Percentiles rank a stretch among this genome's conserved stretches.
phyloP scores from a whole-genome alignment of 768 basidiomycete genomes.

The Fistulinella prunicolor region DNA sequence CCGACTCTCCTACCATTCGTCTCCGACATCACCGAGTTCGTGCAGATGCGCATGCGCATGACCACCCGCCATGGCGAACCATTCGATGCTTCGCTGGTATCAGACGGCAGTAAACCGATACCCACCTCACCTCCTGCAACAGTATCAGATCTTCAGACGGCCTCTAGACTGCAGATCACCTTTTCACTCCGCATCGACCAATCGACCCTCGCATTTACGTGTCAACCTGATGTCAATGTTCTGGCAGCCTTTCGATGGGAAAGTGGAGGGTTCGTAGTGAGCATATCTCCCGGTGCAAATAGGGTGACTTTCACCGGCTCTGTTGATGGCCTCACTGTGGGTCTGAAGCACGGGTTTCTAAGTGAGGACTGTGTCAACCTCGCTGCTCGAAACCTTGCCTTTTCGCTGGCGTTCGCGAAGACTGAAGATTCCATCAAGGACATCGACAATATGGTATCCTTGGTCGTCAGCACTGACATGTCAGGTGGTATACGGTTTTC shows the following conservation, averaged over 20 bases:
- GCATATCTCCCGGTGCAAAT: conserved; percentile 69
- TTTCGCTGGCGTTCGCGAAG: conserved; percentile 70
- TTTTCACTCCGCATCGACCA: conserved; percentile 91
- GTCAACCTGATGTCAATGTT: conserved; percentile 92
- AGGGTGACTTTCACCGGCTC: conserved; percentile 72
- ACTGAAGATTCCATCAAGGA: conserved; percentile 36
- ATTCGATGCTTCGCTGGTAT: conserved; percentile 10
- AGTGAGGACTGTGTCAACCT: conserved; percentile 81
- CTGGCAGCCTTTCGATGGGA: conserved; percentile 88
- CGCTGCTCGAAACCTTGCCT: conserved; percentile 77
- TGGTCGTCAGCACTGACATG: conserved; percentile 84
- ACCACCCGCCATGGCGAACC: conserved; percentile 31
- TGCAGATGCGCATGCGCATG: conserved; percentile 70
- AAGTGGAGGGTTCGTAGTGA: conserved; percentile 86
- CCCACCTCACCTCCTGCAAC: conserved; percentile 20
- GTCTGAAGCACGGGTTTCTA: conserved; percentile 81
- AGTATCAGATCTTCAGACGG: conserved; percentile 15
- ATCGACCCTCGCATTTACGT: conserved; percentile 82
- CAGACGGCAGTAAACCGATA: conserved; percentile 3
- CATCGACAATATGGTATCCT: conserved; percentile 56
- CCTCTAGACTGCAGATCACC: conserved; percentile 64
- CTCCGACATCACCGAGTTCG: conserved; percentile 63
- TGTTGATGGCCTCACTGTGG: conserved; percentile 76
- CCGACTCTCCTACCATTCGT: conserved; percentile 86
- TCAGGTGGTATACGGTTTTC: conserved; percentile 77